Conservation (phyloP, 2,329 filamentous ascomycete species). For the Leptosphaerulina australis region DNA sequence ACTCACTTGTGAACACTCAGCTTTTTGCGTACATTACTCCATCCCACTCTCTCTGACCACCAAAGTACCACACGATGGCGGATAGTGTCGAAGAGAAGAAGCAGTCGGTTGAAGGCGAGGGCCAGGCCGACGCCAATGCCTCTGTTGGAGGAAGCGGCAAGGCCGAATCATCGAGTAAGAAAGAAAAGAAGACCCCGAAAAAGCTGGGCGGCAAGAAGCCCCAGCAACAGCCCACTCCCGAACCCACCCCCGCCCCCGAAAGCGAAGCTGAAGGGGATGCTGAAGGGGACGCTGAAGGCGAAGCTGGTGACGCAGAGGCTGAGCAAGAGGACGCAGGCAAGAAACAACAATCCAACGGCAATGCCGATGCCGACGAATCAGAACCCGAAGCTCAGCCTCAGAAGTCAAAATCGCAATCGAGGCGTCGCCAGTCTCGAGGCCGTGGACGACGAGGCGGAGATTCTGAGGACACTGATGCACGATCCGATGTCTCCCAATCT, state of each 20-base stretch:
- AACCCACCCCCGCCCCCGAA: conserved; percentile 54
- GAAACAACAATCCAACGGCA: conserved; percentile 44
- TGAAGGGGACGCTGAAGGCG: conserved; percentile 16
- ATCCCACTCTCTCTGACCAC: conserved; percentile 4
- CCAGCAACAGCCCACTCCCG: conserved; percentile 54
- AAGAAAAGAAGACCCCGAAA: conserved; percentile 57
- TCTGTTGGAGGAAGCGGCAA: conserved; percentile 45
- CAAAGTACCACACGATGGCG: conserved; percentile 41
- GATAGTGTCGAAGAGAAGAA: conserved; percentile 49
- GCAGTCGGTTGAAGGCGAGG: conserved; percentile 46
- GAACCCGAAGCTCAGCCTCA: conserved; percentile 52
- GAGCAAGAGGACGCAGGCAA: conserved; percentile 51
- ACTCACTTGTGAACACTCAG: conserved; percentile 22
- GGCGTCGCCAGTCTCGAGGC: conserved; percentile 57
- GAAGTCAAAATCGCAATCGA: conserved; percentile 51
- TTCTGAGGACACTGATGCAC: conserved; percentile 61
- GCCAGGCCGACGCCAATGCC: conserved; percentile 46
- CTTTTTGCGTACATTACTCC: conserved; percentile 5
- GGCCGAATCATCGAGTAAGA: conserved; percentile 51
- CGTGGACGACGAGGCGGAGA: conserved; percentile 55
- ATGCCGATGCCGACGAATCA: conserved; percentile 51
- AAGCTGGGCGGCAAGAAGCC: conserved; percentile 56
- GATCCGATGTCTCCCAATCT: conserved; percentile 59
- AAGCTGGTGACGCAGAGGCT: conserved; percentile 40
- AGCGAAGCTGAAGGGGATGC: conserved; percentile 50